Evolutionary conservation across 768 basidiomycete species (phyloP), one percentile per base, ranked within the genome.

Genomic region (Naganishia randhawae): DNA sequence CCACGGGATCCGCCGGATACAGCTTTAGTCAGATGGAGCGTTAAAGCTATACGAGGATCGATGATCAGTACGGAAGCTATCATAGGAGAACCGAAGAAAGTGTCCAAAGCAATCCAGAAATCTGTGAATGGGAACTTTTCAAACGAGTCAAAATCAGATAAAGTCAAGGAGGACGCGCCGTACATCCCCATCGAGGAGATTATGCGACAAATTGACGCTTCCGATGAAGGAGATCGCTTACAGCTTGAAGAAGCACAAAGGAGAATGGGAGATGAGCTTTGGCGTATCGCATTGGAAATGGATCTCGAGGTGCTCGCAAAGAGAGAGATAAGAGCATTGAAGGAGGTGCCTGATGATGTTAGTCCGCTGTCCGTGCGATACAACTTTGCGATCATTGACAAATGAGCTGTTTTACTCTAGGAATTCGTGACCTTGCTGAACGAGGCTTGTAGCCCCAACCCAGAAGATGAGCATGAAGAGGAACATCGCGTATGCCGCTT

Each of bases 221-320:
- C 57, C 22, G 57, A 61, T 29, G 57, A 61, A 39, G 13, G 57
- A 25, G 57, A 61, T 61, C 57, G 57, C 22, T 29, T 13, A 22
- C 57, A 61, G 32, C 57, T 61, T 25, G 35, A 61, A 29, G 57
- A 61, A 9, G 66, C 66, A 19, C 69, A 69, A 27, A 37, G 53
- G 14, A 37, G 69, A 29, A 62, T 64, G 33, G 69, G 69, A 25
- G 69, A 69, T 50, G 69, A 65, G 45, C 50, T 69, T 10, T 69
- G 69, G 69, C 50, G 54, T 32, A 66, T 66, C n/a, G 69, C 69
- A 10, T 55, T 69, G 69, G 69, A 69, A 35, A 69, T 69, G 45
- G 62, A 69, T 57, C 32, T 69, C 33, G 51, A 67, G 25, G 53
- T 45, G 37, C 33, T 67, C n/a, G 57, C 57, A 1, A 61, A 61